Percentiles rank a stretch among this genome's conserved stretches.
These are phyloP conservation scores for Dioscorea dumetorum DNA, from an alignment of 106 monocot species.

Conservation along the genomic window DNA sequence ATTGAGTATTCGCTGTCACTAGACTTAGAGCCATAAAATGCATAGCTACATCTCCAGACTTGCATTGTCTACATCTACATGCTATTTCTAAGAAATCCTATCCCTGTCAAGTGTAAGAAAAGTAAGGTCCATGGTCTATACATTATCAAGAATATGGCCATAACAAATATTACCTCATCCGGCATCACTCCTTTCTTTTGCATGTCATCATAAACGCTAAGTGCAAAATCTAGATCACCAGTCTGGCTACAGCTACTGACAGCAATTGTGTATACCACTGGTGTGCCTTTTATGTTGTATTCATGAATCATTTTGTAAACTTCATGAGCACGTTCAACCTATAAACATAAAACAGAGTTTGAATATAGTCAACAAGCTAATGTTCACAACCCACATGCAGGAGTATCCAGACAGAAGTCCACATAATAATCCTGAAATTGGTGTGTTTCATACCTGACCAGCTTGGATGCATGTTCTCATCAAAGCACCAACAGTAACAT, in stretches of 20 bases:
- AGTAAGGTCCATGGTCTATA: no score
- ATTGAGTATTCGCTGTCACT: no score
- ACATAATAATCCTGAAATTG: neutral
- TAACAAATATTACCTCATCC: conserved; percentile 66
- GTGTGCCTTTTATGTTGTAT: conserved; percentile 72
- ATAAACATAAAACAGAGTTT: neutral
- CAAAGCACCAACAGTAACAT: conserved; percentile 92
- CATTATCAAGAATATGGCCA: no score
- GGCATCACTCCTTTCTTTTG: conserved; percentile 57
- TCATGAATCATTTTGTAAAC: conserved; percentile 89
- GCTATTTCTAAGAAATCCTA: no score
- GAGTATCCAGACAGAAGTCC: neutral
- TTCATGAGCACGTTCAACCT: conserved; percentile 75
- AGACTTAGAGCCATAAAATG: no score
- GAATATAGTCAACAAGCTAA: no score
- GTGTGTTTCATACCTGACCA: conserved; percentile 41
- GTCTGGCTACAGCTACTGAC: conserved; percentile 75
- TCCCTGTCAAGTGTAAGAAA: no score
- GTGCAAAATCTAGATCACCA: conserved; percentile 84
- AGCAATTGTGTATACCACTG: conserved; percentile 92
- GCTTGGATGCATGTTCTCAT: conserved; percentile 78
- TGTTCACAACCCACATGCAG: no score
- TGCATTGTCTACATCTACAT: no score
- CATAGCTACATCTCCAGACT: no score
- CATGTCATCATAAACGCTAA: conserved; percentile 83